Conservation (phyloP, 768 basidiomycete genomes). For the Chalciporus pseudorubinellus region DNA sequence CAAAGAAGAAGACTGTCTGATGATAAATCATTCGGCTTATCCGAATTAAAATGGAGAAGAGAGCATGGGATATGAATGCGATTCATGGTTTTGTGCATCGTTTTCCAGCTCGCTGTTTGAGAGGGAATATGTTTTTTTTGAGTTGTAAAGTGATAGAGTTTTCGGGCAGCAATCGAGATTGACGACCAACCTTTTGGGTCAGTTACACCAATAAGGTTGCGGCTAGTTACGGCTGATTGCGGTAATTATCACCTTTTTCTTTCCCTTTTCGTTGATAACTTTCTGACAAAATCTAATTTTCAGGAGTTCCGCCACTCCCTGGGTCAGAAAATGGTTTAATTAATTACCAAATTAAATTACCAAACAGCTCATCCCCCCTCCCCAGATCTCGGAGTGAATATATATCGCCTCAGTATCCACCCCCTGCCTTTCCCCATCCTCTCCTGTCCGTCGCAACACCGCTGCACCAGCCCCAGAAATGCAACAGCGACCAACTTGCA, state of each 20-base stretch:
- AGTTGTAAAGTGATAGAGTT: constrained; percentile 58
- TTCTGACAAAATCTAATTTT: constrained; percentile 28
- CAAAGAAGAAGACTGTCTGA: constrained; percentile 17
- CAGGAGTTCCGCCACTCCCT: constrained; percentile 15
- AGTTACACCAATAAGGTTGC: constrained; percentile 37
- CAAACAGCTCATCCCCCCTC: constrained; percentile 25
- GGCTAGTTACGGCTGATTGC: constrained; percentile 8
- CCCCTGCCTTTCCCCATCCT: constrained; percentile 10
- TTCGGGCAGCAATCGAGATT: constrained; percentile 42
- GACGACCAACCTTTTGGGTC: constrained; percentile 42
- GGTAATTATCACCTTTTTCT: constrained; percentile 29
- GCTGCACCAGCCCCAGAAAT: constrained; percentile 33
- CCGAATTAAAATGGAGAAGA: constrained; percentile 3
- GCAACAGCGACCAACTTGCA: constrained; percentile 69
- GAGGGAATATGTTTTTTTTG: constrained; percentile 32
- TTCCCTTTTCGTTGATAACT: too few relatives aligned
- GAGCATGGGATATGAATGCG: neutral
- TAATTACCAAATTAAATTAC: constrained; percentile 36
- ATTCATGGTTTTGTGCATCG: neutral
- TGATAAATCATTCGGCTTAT: constrained; percentile 5
- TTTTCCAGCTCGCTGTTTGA: constrained; percentile 7
- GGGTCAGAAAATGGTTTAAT: constrained; percentile 35
- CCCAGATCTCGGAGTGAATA: constrained; percentile 33
- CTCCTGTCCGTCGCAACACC: constrained; percentile 7
- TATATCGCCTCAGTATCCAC: constrained; percentile 28